Evolutionary conservation across 257 asterid species (phyloP), one percentile per base, ranked within the genome.

Genomic region (Craterostigma plantagineum): DNA sequence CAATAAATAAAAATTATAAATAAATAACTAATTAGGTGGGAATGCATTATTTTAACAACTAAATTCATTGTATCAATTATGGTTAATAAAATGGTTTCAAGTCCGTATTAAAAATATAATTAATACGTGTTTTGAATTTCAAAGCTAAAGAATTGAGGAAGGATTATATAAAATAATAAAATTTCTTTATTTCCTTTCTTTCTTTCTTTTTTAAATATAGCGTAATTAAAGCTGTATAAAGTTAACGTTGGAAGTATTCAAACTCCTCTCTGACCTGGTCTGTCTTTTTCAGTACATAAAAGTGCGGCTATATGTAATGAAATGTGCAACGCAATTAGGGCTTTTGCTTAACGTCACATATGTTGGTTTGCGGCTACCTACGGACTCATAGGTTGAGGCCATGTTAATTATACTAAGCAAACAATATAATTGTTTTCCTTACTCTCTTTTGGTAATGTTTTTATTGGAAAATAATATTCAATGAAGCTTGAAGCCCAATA

Each of bases 31-130:
- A 61, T 45, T 44, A 45, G 54, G 63, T 58, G 40, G 30, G 59
- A 53, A 42, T 64, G 52, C 48, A 60, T 46, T 76, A 66, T 63
- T 72, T 58, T 56, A 76, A 61, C 53, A 51, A 56, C 67, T 59
- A 69, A 61, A 62, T 58, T 62, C 47, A 62, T 69, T 66, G 63
- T 53, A 76, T 69, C 52, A 72, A 76, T 64, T 69, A 48, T 65
- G 75, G 71, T 76, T 69, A 62, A 70, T 67, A 62, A 73, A 64
- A 62, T 51, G 82, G 70, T 62, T 68, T 72, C 60, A 67, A 60
- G 72, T 67, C 83, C 79, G 70, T 56, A 72, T 69, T 62, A 76
- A 61, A 67, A 67, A 23, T 23, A 23, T 23, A 23, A 23, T 23
- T 23, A 23, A 23, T 23, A 23, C 30, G 30, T 23, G 30, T 23